Evolutionary conservation across 192 early-diverging fungal genomes (phyloP).

Genomic region (Dissophora globulifera): DNA sequence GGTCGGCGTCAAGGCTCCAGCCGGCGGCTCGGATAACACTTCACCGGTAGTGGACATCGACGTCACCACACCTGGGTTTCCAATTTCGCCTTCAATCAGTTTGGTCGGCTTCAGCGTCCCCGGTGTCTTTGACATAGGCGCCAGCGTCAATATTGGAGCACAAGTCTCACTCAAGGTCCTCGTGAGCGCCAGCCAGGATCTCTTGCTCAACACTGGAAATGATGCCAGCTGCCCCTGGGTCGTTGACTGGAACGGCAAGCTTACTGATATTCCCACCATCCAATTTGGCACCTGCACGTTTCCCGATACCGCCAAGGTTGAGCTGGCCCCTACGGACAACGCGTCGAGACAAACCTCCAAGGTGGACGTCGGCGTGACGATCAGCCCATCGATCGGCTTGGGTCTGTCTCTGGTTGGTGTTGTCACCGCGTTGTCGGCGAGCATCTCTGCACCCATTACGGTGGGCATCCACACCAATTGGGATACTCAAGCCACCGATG

Average conservation of each 20-base stretch:
- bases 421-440: conserved; percentile 15
- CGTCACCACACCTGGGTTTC: conserved; percentile 17
- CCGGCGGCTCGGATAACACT: too few species aligned
- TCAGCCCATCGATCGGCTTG: conserved; percentile 14
- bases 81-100: conserved; percentile 10
- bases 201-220: conserved; percentile 43
- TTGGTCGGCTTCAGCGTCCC: conserved; percentile 39
- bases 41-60: too few species aligned
- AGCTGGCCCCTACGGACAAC: neutral
- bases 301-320: conserved; percentile 21
- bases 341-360: conserved; percentile 20
- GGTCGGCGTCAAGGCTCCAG: conserved; percentile 22
- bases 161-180: conserved; percentile 12
- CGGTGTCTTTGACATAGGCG: conserved; percentile 43
- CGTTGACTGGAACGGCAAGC: conserved; percentile 36
- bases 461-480: conserved; percentile 32
- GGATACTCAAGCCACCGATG: conserved; percentile 28
- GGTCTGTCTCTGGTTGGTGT: conserved; percentile 20
- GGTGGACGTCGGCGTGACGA: conserved; percentile 22
- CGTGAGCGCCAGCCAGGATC: conserved; percentile 33
- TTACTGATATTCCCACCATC: conserved; percentile 24
- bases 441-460: conserved; percentile 15
- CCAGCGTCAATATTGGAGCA: conserved; percentile 11
- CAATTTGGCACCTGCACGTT: conserved; percentile 39
- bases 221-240: conserved; percentile 31